Percentiles rank a stretch among this genome's conserved stretches.
These are phyloP conservation scores for Aspergillus terreus DNA, from an alignment of 2,329 filamentous ascomycete species.

Conservation along the genomic window DNA sequence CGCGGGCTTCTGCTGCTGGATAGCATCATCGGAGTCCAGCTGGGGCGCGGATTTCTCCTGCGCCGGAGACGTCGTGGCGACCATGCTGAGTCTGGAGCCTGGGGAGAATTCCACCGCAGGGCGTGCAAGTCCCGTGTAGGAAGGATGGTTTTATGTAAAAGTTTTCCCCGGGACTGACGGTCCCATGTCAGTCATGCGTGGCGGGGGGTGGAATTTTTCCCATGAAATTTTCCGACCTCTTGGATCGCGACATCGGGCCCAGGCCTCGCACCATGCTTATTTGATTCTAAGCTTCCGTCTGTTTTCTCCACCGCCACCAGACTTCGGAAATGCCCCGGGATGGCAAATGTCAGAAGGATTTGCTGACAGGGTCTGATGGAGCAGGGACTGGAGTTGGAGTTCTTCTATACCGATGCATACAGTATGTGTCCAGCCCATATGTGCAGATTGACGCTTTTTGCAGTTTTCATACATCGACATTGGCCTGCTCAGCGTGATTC, in stretches of 20 bases:
- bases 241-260: constrained; percentile 2
- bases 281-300: not conserved
- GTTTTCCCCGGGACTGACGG: not conserved
- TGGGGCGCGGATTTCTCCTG: not conserved
- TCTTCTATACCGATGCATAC: no score
- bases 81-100: not conserved
- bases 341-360: no score
- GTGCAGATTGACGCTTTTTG: no score
- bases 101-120: not conserved
- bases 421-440: no score
- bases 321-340: not conserved
- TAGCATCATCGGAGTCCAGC: not conserved
- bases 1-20: not conserved
- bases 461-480: no score
- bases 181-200: not conserved
- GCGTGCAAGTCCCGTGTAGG: not conserved
- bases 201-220: not conserved
- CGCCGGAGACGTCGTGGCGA: not conserved
- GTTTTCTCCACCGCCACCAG: not conserved
- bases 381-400: no score
- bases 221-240: not conserved
- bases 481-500: not conserved
- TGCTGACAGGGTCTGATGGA: no score
- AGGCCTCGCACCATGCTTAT: constrained; percentile 1
- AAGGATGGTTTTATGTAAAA: not conserved